Base-by-base conservation (phyloP, 495 filamentous ascomycete genomes). In the Geopyxis carbonaria region DNA sequence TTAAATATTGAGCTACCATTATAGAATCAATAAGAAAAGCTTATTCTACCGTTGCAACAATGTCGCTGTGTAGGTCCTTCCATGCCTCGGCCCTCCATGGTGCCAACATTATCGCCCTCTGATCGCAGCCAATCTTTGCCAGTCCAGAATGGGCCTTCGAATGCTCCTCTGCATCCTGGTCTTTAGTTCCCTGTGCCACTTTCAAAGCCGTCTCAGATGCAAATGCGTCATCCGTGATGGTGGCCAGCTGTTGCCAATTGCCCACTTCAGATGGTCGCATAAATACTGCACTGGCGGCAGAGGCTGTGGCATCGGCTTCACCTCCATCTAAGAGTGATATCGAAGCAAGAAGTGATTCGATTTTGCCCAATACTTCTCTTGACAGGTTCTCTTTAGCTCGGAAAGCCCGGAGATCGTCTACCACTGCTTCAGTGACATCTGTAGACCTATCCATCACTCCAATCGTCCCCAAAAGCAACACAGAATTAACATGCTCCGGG, bases 151-250 rank as follows among this genome's bases (percentile, higher is more conserved):
- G 82, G n/a, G 80, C 78, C 51, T 64, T 58, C 10, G 80, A 73
- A 36, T 95, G 60, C 41, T 78, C 76, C 15, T 66, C 66, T 11
- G 80, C 73, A 5, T 65, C 70, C 20, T 91, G 59, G 19, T 69
- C 63, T 2, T 82, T 77, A 30, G 63, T 70, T 47, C 73, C 75
- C 15, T 69, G 37, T n/a, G 83, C 85, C 11, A 81, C 78, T 48
- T 76, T 66, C 43, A 92, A 58, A 31, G 83, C 81, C 79, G 89
- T 89, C 36, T 76, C 70, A 0, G 78, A 73, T 2, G 80, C 68
- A 53, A 76, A 73, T 1, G 66, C 68, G 0, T 69, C 64, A 27
- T 56, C 55, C 0, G 50, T 55, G 1, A 62, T 19, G 11, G 63
- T 64, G 1, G 77, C 71, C 31, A 94, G 59, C 31, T 75, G 66